A percentile compares a stretch with the other conserved stretches of the same genome.
Evolutionary conservation across 2,329 filamentous ascomycete species (phyloP).

Genomic region (Penicillium sp.): DNA sequence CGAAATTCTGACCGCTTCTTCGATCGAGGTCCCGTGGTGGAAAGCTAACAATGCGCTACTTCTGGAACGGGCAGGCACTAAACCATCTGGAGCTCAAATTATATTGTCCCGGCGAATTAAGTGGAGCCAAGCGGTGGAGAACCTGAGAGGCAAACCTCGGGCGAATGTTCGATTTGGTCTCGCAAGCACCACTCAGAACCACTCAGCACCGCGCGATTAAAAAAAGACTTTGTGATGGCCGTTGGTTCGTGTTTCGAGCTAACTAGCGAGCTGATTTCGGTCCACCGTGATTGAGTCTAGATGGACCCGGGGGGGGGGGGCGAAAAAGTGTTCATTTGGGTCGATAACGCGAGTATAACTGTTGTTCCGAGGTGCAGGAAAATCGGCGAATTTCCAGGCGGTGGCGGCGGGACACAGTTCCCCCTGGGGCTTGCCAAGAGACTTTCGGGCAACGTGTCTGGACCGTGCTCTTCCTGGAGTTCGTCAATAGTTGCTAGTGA

Average conservation of each 20-base stretch:
- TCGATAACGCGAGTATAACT: neutral
- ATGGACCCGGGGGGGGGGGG: neutral
- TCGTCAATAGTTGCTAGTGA: neutral
- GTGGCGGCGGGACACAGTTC: neutral
- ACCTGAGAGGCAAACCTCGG: slow-evolving; percentile 12
- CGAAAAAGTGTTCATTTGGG: neutral
- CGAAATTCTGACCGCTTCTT: slow-evolving; percentile 15
- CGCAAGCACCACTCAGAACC: neutral
- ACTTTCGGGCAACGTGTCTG: neutral
- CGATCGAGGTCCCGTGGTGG: slow-evolving; percentile 1
- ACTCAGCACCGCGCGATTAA: slow-evolving; percentile 8
- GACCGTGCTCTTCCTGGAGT: slow-evolving; percentile 1
- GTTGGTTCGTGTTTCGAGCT: slow-evolving; percentile 3
- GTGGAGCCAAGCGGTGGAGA: slow-evolving; percentile 15
- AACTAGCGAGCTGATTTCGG: neutral
- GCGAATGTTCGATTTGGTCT: neutral
- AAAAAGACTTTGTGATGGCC: neutral
- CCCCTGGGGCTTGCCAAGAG: neutral
- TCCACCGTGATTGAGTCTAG: neutral
- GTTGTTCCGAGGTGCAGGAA: neutral
- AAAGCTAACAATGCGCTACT: slow-evolving; percentile 6
- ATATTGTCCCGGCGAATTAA: slow-evolving; percentile 6
- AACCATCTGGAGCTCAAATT: slow-evolving; percentile 4
- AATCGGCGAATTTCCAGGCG: neutral
- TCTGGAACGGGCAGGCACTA: slow-evolving; percentile 11